Conservation (phyloP, 257 asterid species). For the Ballota nigra region DNA sequence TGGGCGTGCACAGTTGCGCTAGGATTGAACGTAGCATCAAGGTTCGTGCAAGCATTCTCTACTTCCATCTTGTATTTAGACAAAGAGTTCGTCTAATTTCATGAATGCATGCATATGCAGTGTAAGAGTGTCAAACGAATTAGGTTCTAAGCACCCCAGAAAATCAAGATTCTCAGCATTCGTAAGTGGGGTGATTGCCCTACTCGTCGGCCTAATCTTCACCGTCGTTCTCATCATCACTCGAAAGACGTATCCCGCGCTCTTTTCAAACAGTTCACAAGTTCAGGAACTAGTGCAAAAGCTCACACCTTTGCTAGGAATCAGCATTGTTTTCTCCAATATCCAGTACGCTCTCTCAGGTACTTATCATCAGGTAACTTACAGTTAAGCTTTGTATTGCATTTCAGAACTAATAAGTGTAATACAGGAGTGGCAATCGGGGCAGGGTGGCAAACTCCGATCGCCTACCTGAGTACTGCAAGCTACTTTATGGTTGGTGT, state of each 20-base stretch:
- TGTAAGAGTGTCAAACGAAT: slow-evolving; percentile 54
- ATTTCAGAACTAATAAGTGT: background rate
- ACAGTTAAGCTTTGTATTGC: background rate
- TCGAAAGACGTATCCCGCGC: slow-evolving; percentile 36
- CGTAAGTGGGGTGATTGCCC: slow-evolving; percentile 37
- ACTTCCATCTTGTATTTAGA: background rate
- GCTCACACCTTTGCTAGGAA: slow-evolving; percentile 51
- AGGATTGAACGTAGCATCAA: slow-evolving; percentile 50
- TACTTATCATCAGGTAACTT: background rate
- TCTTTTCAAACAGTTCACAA: slow-evolving; percentile 34
- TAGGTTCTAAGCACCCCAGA: slow-evolving; percentile 44
- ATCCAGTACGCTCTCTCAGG: slow-evolving; percentile 51
- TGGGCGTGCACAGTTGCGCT: slow-evolving; percentile 42
- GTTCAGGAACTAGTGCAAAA: slow-evolving; percentile 38
- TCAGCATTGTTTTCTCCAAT: slow-evolving; percentile 36
- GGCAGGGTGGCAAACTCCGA: slow-evolving; percentile 60
- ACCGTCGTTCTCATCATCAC: slow-evolving; percentile 25
- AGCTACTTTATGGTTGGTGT: slow-evolving; percentile 47
- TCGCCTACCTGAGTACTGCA: slow-evolving; percentile 37
- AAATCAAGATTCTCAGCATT: slow-evolving; percentile 40
- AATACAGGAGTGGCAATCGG: slow-evolving; percentile 51
- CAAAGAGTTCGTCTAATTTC: background rate
- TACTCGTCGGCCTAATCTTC: slow-evolving; percentile 33
- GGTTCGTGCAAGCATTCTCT: slow-evolving; percentile 21
- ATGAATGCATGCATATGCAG: slow-evolving; percentile 25